Conservation (phyloP, 805 yeast genomes). For the Kazachstania psychrophila region DNA sequence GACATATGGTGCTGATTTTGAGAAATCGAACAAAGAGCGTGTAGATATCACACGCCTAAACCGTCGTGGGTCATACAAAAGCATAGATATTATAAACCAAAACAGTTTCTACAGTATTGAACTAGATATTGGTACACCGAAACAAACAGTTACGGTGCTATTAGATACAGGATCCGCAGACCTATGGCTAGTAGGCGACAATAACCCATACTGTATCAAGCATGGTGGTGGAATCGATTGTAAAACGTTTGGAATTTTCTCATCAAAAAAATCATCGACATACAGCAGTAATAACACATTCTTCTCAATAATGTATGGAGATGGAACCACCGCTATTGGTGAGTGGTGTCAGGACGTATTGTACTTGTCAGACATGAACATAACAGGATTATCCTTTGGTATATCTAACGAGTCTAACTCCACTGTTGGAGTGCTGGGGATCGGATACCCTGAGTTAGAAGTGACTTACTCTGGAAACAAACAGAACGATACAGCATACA, state of each 20-base stretch:
- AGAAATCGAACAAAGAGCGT: neutral
- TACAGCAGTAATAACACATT: constrained; percentile 28
- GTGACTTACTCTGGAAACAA: constrained; percentile 36
- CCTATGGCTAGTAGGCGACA: constrained; percentile 37
- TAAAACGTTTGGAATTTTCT: constrained; percentile 33
- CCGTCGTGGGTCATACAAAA: constrained; percentile 25
- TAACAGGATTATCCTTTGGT: constrained; percentile 24
- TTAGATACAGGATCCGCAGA: constrained; percentile 71
- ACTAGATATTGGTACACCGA: constrained; percentile 46
- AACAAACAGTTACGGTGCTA: constrained; percentile 43
- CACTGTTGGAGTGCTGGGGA: constrained; percentile 40
- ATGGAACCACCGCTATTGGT: constrained; percentile 40
- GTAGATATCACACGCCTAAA: constrained; percentile 1
- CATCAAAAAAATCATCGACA: constrained; percentile 26
- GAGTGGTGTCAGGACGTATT: constrained; percentile 37
- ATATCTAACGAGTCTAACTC: constrained; percentile 28
- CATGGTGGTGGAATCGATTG: constrained; percentile 23
- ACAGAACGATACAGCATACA: constrained; percentile 14
- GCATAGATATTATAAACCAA: constrained; percentile 32
- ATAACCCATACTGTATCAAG: constrained; percentile 1
- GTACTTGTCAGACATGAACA: constrained; percentile 45
- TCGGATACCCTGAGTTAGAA: constrained; percentile 52
- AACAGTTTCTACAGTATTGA: constrained; percentile 37
- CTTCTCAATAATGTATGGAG: constrained; percentile 43
- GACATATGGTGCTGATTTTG: constrained; percentile 14